Evolutionary conservation across 1,284 basidiomycete species (phyloP), one percentile per base, ranked within the genome.

Genomic region (Rhodofomes roseus): DNA sequence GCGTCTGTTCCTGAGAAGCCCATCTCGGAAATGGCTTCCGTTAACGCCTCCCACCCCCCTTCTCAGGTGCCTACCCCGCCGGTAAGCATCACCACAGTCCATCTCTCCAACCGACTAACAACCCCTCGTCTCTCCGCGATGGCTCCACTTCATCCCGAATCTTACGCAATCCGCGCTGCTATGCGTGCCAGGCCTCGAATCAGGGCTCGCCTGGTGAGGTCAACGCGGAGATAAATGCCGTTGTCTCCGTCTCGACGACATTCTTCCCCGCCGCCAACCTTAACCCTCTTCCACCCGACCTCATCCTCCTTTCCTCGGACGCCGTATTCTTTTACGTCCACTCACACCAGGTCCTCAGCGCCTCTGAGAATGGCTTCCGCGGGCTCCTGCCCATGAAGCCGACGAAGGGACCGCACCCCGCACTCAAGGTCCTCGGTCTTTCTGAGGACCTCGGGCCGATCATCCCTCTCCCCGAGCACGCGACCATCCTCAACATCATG

Each of bases 171-270:
- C 37, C 20, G 31, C 48, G 27, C 40, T 9, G 11, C 16, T 23
- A 16, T 18, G 22, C 20, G 23, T 20, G 25, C n/a, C 50, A 77
- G 75, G 62, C 57, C 22, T 76, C 75, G 0, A 59, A 68, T 43
- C 60, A 65, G 20, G 69, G 69, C 43, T 72, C 79, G 0, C 71
- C 76, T 5, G 73, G 76, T 12, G 72, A 70, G n/a, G 65, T 74
- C 61, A 46, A 73, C 73, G 44, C 39, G 63, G 75, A 67, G 14
- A 62, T 73, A 36, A 74, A 73, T 55, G 69, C 76, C 6, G 73
- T 88, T 57, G 85, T 92, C 61, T 90, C 89, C 1, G 84, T 92
- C 43, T 91, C 90, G 16, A 92, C 90, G 22, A 88, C 88, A 0
- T 92, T 92, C 74, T 87, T 81, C 68, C 88, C 89, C 2, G 83